phyloP scores from a whole-genome alignment of 2,329 filamentous ascomycete genomes.

The Raffaelea ambrosiae region DNA sequence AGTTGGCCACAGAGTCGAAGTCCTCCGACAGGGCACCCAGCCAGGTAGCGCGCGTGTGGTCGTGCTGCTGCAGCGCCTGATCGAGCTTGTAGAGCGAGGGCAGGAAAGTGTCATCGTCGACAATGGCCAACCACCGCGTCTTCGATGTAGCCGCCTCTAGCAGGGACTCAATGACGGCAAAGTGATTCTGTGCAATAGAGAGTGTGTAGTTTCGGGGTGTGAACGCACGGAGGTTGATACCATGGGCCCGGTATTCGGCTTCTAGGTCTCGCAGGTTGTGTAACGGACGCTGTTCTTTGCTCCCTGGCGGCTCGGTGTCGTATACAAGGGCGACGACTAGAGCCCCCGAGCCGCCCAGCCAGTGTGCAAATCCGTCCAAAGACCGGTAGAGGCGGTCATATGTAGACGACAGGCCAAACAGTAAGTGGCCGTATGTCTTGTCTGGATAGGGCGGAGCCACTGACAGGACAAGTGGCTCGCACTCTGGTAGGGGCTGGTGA shows the following conservation, averaged over 20 bases:
- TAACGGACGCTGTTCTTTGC: neutral
- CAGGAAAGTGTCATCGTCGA: constrained; percentile 59
- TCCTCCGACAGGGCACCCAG: constrained; percentile 51
- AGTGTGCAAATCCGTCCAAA: constrained; percentile 43
- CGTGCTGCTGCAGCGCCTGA: constrained; percentile 35
- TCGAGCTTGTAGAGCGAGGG: constrained; percentile 42
- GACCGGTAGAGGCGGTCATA: constrained; percentile 40
- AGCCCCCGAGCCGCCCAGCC: constrained; percentile 42
- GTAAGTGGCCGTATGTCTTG: constrained; percentile 36
- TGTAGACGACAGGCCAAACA: constrained; percentile 50
- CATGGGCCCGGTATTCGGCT: constrained; percentile 19
- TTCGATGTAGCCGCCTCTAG: constrained; percentile 30
- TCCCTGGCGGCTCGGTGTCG: constrained; percentile 22
- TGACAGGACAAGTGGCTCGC: constrained; percentile 26
- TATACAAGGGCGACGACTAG: constrained; percentile 43
- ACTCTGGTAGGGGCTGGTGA: constrained; percentile 14
- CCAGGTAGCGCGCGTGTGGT: constrained; percentile 41
- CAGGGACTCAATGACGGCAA: constrained; percentile 44
- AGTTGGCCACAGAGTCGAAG: constrained; percentile 38
- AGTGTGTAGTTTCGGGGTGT: constrained; percentile 23
- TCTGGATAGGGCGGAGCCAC: constrained; percentile 36
- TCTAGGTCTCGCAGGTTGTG: constrained; percentile 20
- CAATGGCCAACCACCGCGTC: constrained; percentile 46
- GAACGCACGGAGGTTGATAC: constrained; percentile 18
- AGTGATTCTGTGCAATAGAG: constrained; percentile 46